Evolutionary conservation across 805 yeast species (phyloP), one percentile per base, ranked within the genome.

Genomic region (Saturnispora bothae): DNA sequence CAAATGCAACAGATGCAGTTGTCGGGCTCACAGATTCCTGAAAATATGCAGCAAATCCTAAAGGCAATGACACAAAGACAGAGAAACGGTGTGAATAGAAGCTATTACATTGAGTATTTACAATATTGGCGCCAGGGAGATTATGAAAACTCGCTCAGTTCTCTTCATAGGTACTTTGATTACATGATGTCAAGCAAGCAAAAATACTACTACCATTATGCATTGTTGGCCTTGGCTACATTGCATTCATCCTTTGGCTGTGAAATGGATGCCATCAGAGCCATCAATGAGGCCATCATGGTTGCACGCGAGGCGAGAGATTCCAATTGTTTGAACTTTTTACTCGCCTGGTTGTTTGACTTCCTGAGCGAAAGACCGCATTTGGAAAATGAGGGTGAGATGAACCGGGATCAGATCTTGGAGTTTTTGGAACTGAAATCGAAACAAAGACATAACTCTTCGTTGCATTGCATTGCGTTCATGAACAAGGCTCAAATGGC

Each of bases 271-370:
- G 94, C 95, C 0, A 54, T 84, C 12, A 68, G 78, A 45, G 79
- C 94, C 1, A 81, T 85, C 7, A 84, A 81, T 44, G 96, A 86
- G 54, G 92, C 96, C 0, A 80, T 85, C 3, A 66, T 81, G 5
- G 85, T 86, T 3, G 96, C 96, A 0, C 64, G 96, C 47, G 95
- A 86, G 49, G 78, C 80, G 48, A 77, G 77, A 44, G 95, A 88
- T 54, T 66, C 73, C 39, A 64, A 68, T 12, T 83, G 94, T 19
- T 64, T 85, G 30, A 79, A 83, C 20, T 76, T 76, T 47, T 68
- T 85, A 13, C 61, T 85, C 35, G 68, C 84, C 8, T 81, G 92
- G 86, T 62, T 84, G 1, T 75, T 76, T 46, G 71, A 78, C 44
- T 83, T 80, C 48, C 65, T 83, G 50, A 74, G 73, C 43, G 71